Evolutionary conservation across 2,329 filamentous ascomycete genomes (phyloP).

Genomic region (Bertia moriformis): DNA sequence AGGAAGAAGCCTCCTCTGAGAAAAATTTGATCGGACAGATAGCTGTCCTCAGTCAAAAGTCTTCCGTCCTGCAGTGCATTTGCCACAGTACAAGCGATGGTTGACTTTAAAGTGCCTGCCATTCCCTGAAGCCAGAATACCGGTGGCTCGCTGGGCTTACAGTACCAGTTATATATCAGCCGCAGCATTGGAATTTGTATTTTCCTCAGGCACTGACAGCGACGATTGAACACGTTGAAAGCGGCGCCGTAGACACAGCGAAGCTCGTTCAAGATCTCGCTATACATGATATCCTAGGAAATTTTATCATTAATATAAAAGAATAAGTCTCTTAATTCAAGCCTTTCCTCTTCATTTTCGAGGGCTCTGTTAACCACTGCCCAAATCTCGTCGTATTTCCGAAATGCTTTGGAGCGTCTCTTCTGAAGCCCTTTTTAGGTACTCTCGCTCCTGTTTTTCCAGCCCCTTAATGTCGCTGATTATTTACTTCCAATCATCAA

Average conservation of each 20-base stretch:
- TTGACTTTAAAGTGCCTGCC: neutral
- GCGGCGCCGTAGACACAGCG: too few species aligned
- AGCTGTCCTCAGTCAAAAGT: neutral
- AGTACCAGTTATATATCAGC: slow-evolving; percentile 2
- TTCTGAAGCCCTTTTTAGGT: too few species aligned
- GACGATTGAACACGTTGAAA: neutral
- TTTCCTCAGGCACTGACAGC: neutral
- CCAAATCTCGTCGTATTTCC: too few species aligned
- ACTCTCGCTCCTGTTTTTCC: too few species aligned
- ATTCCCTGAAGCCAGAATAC: neutral
- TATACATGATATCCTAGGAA: neutral
- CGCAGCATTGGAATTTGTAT: neutral
- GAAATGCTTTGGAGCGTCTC: too few species aligned
- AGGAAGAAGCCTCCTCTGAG: neutral
- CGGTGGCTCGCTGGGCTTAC: neutral
- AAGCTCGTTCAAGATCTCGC: neutral
- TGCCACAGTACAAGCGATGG: neutral
- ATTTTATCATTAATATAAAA: too few species aligned
- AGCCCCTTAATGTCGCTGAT: too few species aligned
- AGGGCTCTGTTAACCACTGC: too few species aligned
- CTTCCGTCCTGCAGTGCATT: neutral
- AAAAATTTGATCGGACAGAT: neutral
- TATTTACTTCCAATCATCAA: neutral
- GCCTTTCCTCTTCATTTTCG: too few species aligned
- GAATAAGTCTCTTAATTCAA: too few species aligned